These are phyloP conservation scores for Coniochaeta sp. DNA, from an alignment of 2,329 filamentous ascomycete genomes.

Conservation along the genomic window DNA sequence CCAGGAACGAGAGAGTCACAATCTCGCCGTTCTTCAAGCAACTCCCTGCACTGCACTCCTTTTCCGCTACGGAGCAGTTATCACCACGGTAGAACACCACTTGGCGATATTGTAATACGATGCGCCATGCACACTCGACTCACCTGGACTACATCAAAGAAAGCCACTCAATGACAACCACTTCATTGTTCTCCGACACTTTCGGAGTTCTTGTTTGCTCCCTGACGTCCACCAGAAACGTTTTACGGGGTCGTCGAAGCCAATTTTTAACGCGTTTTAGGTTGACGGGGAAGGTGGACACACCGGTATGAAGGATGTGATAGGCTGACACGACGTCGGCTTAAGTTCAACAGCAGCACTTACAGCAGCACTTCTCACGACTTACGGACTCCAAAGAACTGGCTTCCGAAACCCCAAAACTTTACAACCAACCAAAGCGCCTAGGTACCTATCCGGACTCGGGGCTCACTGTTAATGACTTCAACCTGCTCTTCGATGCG, in stretches of 20 bases:
- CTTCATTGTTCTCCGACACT: no score
- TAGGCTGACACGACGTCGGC: not conserved
- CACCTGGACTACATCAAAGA: no score
- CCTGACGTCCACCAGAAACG: not conserved
- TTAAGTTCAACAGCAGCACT: no score
- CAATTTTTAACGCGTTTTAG: not conserved
- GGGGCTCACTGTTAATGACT: not conserved
- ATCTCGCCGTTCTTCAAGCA: no score
- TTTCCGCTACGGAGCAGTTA: no score
- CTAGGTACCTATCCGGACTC: not conserved
- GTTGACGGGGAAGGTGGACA: constrained; percentile 1
- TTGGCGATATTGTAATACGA: no score
- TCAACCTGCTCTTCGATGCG: no score
- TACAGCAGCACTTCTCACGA: no score
- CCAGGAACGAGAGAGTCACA: not conserved
- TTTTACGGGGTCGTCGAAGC: not conserved
- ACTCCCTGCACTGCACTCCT: not conserved
- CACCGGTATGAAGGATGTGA: not conserved
- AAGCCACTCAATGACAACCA: no score
- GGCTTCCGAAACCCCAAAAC: not conserved
- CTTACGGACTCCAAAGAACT: no score
- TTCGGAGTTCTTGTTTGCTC: not conserved
- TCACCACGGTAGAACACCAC: no score
- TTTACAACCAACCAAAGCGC: not conserved
- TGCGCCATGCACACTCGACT: no score